Percentiles rank a stretch among this genome's conserved stretches.
Conservation (phyloP, 2,329 filamentous ascomycete species). For the Lecanoromycetidae sp. region DNA sequence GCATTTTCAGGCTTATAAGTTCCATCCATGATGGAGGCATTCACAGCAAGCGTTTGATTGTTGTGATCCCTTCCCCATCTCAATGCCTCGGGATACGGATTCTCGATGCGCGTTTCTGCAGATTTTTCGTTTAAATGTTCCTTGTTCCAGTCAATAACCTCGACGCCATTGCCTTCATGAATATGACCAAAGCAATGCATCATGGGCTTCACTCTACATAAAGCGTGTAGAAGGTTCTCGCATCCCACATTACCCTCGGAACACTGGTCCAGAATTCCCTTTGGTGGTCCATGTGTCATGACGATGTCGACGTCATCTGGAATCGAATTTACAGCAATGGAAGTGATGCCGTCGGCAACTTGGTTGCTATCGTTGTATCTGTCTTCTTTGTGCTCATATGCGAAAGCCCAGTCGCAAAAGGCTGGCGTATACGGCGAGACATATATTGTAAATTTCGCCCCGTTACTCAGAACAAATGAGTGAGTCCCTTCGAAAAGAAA, state of each 20-base stretch:
- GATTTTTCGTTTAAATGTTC: background rate
- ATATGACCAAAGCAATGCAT: constrained; percentile 53
- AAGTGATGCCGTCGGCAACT: constrained; percentile 18
- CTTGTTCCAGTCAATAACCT: constrained; percentile 32
- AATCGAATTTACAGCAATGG: constrained; percentile 31
- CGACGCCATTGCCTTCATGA: constrained; percentile 28
- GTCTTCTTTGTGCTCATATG: constrained; percentile 39
- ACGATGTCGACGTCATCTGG: constrained; percentile 41
- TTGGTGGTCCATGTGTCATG: constrained; percentile 50
- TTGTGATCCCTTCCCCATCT: constrained; percentile 25
- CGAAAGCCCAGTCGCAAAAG: constrained; percentile 45
- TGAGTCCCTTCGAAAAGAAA: constrained; percentile 44
- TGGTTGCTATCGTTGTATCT: constrained; percentile 36
- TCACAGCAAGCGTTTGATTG: constrained; percentile 44
- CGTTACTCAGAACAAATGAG: constrained; percentile 37
- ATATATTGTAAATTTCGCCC: constrained; percentile 41
- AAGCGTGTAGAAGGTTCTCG: constrained; percentile 40
- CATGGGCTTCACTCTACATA: constrained; percentile 37
- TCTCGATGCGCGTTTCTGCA: constrained; percentile 16
- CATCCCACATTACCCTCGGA: constrained; percentile 38
- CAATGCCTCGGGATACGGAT: constrained; percentile 28
- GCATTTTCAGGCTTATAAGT: constrained; percentile 38
- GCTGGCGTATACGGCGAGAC: constrained; percentile 44
- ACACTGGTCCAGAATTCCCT: constrained; percentile 39
- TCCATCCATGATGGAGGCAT: constrained; percentile 44